Base-by-base conservation (phyloP, 768 basidiomycete genomes). In the Dioszegia aurantiaca region DNA sequence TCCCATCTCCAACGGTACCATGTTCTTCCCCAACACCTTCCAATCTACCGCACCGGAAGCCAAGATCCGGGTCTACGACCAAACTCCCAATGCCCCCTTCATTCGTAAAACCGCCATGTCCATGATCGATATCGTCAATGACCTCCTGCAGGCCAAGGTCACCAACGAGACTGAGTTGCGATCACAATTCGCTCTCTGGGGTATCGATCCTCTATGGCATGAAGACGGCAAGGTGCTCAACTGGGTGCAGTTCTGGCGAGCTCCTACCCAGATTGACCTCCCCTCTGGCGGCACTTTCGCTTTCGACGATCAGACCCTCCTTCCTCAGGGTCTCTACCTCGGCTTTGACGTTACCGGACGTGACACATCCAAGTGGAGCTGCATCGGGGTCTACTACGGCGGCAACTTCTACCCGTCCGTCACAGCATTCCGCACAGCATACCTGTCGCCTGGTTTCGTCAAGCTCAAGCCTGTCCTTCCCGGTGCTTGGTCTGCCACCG, bases 311-410 rank as follows among this genome's bases (percentile, higher is more conserved):
- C 48, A 56, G 24, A 42, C 53, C 16, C 58, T 59, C 58, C 83
- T 14, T 64, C 79, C 30, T 84, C 83, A 84, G 60, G 41, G 41
- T n/a, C 21, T 42, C 65, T 85, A 58, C 41, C 41, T 42, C 21
- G 41, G 41, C 16, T 42, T 42, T 42, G 84, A 85, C 63, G 60
- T 82, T 19, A 81, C 79, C 10, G 83, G 84, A 6, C 83, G 80
- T 0, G 83, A 85, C 61, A 62, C 80, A 0, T 66, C 77, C 1
- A 75, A 79, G 30, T 86, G 83, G 83, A 80, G 81, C 54, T 64
- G 81, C 21, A 72, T 84, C 42, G 83, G 83, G 77, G 70, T 84
- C 58, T 81, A 85, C 26, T 85, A 86, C 67, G 84, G 86, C 56
- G 79, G 82, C 55, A 83, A 85, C 67, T 65, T 83, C 26, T 87